Conservation (phyloP, 345 rosid species). For the Ailanthus altissimus region DNA sequence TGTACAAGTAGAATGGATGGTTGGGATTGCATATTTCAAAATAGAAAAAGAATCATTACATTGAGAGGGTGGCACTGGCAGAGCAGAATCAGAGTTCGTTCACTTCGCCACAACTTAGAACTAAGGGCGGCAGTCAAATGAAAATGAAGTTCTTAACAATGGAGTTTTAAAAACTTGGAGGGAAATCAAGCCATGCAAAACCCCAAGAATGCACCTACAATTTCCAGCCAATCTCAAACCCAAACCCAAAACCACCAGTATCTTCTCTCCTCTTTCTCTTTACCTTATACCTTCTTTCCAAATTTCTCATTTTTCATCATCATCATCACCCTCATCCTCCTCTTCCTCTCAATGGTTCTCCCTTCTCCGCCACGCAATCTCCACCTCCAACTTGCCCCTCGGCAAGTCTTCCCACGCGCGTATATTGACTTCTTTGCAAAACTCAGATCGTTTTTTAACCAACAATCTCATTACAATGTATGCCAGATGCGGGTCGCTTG, state of each 20-base stretch:
- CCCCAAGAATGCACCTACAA: not conserved
- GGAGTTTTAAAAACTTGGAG: constrained; percentile 15
- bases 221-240: constrained; percentile 4
- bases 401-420: constrained; percentile 51
- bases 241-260: not conserved
- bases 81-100: too few relatives aligned
- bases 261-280: constrained; percentile 8
- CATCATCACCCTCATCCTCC: constrained; percentile 34
- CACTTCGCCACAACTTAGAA: too few relatives aligned
- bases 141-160: too few relatives aligned
- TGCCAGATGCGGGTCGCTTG: constrained; percentile 51
- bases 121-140: too few relatives aligned
- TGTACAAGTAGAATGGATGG: too few relatives aligned
- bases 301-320: constrained; percentile 20
- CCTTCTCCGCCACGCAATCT: constrained; percentile 52
- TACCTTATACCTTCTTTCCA: not conserved
- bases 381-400: constrained; percentile 45
- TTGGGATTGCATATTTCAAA: too few relatives aligned
- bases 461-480: constrained; percentile 59
- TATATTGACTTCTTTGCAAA: constrained; percentile 35
- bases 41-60: too few relatives aligned
- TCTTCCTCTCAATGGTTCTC: constrained; percentile 54
- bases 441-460: constrained; percentile 47
- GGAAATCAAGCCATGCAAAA: constrained; percentile 15
- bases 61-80: too few relatives aligned